Percentiles rank a stretch among this genome's conserved stretches.
Evolutionary conservation across 208 protist species (phyloP).

Genomic region (Wallacemonas collosoma): DNA sequence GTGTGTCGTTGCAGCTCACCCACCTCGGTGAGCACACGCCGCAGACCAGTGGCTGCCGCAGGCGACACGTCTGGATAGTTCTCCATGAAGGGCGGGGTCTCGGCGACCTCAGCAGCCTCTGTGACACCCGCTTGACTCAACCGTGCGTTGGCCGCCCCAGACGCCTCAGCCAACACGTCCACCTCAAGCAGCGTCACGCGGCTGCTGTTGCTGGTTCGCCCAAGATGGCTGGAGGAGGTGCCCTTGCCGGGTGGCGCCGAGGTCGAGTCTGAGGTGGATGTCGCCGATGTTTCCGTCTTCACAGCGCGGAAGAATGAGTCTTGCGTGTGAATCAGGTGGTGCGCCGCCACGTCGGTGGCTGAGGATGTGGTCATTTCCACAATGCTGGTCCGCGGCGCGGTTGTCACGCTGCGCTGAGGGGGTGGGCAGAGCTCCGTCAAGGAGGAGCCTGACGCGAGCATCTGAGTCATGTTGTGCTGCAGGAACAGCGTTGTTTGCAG

Average conservation of each 20-base stretch:
- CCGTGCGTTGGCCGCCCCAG: not conserved
- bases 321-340: not conserved
- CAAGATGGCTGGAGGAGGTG: slow-evolving; percentile 1
- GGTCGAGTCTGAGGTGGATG: slow-evolving; percentile 7
- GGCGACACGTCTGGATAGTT: slow-evolving; percentile 19
- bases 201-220: slow-evolving; percentile 9
- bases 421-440: not conserved
- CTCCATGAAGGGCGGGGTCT: not conserved
- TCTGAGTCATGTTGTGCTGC: slow-evolving; percentile 23
- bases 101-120: not conserved
- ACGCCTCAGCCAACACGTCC: not conserved
- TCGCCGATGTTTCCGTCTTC: not conserved
- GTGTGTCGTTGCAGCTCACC: slow-evolving; percentile 51
- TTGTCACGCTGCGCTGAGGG: not conserved
- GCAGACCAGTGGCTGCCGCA: slow-evolving; percentile 22
- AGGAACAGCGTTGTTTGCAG: slow-evolving; percentile 74
- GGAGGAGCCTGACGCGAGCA: slow-evolving; percentile 2
- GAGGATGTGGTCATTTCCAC: not conserved
- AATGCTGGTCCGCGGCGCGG: not conserved
- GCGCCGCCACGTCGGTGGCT: not conserved
- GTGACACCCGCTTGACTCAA: too few species aligned
- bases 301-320: not conserved
- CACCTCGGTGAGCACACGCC: slow-evolving; percentile 47
- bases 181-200: slow-evolving; percentile 2
- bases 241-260: not conserved